A percentile compares a stretch with the other conserved stretches of the same genome.
Evolutionary conservation across 371 early-diverging fungal species (phyloP).

Genomic region (Rhizopus stolonifer): DNA sequence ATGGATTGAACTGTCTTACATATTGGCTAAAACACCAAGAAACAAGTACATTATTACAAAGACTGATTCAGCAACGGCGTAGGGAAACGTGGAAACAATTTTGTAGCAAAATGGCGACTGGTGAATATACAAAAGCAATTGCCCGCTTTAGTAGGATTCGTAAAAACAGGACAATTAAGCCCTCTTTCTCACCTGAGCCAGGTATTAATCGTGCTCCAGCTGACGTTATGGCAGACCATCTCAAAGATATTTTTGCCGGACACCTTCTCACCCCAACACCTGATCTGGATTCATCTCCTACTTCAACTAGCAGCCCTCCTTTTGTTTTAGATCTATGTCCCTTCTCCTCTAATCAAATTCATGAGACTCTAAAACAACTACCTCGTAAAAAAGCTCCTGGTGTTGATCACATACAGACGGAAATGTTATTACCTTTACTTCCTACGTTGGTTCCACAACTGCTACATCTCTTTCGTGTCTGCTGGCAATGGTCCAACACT

Average conservation of each 20-base stretch:
- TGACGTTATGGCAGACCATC: constrained; percentile 6
- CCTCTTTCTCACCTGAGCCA: background rate
- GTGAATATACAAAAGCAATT: constrained; percentile 5
- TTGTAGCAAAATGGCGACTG: constrained; percentile 3
- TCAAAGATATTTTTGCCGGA: constrained; percentile 1
- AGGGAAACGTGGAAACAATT: constrained; percentile 20
- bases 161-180: no score
- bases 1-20: constrained; percentile 4
- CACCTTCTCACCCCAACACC: background rate
- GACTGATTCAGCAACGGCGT: background rate
- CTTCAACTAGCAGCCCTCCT: no score
- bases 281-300: no score
- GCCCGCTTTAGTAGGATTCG: no score
- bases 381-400: constrained; percentile 26
- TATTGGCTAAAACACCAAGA: constrained; percentile 19
- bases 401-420: constrained; percentile 18
- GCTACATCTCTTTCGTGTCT: background rate
- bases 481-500: constrained; percentile 19
- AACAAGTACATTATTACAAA: constrained; percentile 6
- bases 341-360: background rate
- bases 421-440: constrained; percentile 27
- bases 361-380: background rate
- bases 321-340: background rate
- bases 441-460: no score
- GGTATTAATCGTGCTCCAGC: constrained; percentile 1